Percentiles rank a stretch among this genome's conserved stretches.
These are phyloP conservation scores for barrel medic (Medicago truncatula) DNA, from an alignment of 306 rosid species.

Conservation along the genomic window DNA sequence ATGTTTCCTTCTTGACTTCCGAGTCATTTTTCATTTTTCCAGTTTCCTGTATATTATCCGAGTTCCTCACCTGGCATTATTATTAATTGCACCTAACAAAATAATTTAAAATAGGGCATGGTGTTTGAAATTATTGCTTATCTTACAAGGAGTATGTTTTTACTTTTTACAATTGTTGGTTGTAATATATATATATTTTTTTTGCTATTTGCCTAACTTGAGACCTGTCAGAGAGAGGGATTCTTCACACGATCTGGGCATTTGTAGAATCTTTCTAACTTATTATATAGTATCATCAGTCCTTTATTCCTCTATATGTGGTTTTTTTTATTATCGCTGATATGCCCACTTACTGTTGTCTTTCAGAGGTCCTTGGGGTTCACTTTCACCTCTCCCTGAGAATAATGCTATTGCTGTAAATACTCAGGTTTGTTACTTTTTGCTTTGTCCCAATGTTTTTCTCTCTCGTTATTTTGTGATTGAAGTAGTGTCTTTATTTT, in stretches of 20 bases:
- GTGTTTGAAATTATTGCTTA: conserved; percentile 25
- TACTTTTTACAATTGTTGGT: conserved; percentile 15
- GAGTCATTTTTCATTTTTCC: conserved; percentile 17
- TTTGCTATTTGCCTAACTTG: conserved; percentile 13
- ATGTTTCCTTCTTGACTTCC: neutral
- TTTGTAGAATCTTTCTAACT: neutral
- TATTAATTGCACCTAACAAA: conserved; percentile 17
- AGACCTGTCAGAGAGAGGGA: conserved; percentile 18
- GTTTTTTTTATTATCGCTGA: conserved; percentile 37
- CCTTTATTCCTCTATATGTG: conserved; percentile 17
- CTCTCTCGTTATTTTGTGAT: conserved; percentile 20
- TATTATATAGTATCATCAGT: conserved; percentile 32
- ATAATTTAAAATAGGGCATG: neutral
- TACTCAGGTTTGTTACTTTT: conserved; percentile 55
- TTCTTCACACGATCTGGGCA: conserved; percentile 8
- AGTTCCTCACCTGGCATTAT: conserved; percentile 18
- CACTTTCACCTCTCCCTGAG: conserved; percentile 96
- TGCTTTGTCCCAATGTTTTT: conserved; percentile 9
- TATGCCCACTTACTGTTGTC: conserved; percentile 35
- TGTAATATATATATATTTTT: neutral
- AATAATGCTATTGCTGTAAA: conserved; percentile 88
- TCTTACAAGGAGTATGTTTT: neutral
- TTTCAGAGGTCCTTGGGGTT: conserved; percentile 97
- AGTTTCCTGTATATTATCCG: neutral
- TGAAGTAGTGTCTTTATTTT: conserved; percentile 30